Evolutionary conservation across 169 alveolate species (phyloP).

Genomic region (Eimeria sp.): DNA sequence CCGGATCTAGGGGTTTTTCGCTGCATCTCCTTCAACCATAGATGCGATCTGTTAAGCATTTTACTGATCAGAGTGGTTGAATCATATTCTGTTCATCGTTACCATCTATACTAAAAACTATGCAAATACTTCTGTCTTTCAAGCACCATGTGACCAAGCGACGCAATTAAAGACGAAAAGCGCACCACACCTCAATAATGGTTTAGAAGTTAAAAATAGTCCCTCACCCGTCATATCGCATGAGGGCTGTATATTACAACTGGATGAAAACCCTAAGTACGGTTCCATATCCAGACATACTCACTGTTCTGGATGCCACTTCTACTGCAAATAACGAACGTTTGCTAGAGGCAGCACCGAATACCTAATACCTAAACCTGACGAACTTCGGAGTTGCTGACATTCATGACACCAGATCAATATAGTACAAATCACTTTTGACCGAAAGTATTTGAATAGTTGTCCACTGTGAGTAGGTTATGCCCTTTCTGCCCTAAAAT

Average conservation of each 20-base stretch:
- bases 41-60: too few relatives aligned
- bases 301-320: neutral
- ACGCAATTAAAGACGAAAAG: too few relatives aligned
- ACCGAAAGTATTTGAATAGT: neutral
- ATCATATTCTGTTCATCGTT: too few relatives aligned
- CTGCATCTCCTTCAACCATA: too few relatives aligned
- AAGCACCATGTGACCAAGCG: too few relatives aligned
- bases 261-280: neutral
- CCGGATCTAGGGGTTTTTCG: too few relatives aligned
- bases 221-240: neutral
- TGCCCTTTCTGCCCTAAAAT: too few relatives aligned
- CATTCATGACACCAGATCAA: neutral
- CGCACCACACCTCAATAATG: neutral
- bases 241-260: neutral
- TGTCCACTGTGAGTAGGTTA: too few relatives aligned
- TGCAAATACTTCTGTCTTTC: neutral
- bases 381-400: neutral
- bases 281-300: neutral
- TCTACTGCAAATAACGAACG: neutral
- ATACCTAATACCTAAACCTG: neutral
- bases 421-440: neutral
- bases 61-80: too few relatives aligned
- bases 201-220: neutral
- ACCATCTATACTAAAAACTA: too few relatives aligned
- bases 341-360: neutral